Conservation (phyloP, 768 basidiomycete species). For the Exsudoporus frostii region DNA sequence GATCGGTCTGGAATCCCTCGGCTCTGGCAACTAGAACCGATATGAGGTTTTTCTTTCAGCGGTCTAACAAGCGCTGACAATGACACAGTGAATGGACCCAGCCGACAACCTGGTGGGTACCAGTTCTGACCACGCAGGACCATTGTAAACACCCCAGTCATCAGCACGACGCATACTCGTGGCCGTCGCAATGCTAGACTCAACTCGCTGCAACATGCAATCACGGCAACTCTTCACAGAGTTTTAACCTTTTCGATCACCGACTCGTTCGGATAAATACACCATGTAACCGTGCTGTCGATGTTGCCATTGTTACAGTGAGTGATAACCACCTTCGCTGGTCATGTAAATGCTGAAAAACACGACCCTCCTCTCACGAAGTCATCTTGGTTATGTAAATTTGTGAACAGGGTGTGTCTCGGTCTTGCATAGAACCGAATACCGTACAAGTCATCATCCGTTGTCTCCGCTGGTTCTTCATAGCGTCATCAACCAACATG, state of each 20-base stretch:
- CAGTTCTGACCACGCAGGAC: background rate
- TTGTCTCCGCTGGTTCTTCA: constrained; percentile 7
- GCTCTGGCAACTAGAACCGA: background rate
- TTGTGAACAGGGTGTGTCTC: background rate
- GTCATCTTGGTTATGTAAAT: background rate
- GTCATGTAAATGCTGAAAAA: background rate
- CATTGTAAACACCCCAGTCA: background rate
- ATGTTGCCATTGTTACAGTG: constrained; percentile 1
- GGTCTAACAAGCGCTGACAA: background rate
- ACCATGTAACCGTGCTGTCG: background rate
- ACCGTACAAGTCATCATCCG: constrained; percentile 5
- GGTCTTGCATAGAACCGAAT: constrained; percentile 2
- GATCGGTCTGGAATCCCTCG: constrained; percentile 2
- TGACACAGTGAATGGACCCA: background rate
- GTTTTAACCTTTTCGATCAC: constrained; percentile 23
- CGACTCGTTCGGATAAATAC: background rate
- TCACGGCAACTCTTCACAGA: constrained; percentile 10
- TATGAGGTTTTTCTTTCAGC: background rate
- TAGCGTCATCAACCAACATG: constrained; percentile 11
- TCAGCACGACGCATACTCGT: background rate
- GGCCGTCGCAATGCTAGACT: background rate
- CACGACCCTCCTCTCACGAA: background rate
- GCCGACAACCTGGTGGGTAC: background rate
- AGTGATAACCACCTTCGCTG: background rate
- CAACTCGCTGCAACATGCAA: background rate